Evolutionary conservation across 345 rosid species (phyloP).

Genomic region (Boechera retrofracta): DNA sequence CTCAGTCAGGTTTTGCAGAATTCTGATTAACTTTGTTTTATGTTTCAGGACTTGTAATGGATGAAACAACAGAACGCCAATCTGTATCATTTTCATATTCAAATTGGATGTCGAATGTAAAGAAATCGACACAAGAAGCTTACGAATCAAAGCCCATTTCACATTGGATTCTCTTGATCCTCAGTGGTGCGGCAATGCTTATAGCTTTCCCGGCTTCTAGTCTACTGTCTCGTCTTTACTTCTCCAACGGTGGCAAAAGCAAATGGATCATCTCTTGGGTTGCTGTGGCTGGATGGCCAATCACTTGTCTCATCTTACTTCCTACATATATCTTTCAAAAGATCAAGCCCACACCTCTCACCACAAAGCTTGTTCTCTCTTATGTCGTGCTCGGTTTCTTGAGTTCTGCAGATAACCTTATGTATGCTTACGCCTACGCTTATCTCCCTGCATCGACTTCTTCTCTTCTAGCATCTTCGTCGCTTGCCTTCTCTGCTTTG

Average conservation of each 20-base stretch:
- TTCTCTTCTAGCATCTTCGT: slow-evolving; percentile 79
- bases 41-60: slow-evolving; percentile 41
- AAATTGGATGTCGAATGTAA: slow-evolving; percentile 43
- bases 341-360: slow-evolving; percentile 65
- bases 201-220: slow-evolving; percentile 84
- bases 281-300: slow-evolving; percentile 87
- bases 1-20: not conserved
- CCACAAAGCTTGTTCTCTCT: slow-evolving; percentile 56
- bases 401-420: slow-evolving; percentile 80
- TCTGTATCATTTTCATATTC: slow-evolving; percentile 43
- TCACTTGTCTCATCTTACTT: slow-evolving; percentile 62
- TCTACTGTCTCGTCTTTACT: slow-evolving; percentile 75
- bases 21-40: not conserved
- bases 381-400: slow-evolving; percentile 67
- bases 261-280: slow-evolving; percentile 96
- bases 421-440: slow-evolving; percentile 89
- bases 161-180: slow-evolving; percentile 73
- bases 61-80: slow-evolving; percentile 31
- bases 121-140: slow-evolving; percentile 50
- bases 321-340: slow-evolving; percentile 57
- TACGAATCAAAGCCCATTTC: slow-evolving; percentile 68
- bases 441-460: slow-evolving; percentile 93
- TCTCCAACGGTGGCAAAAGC: slow-evolving; percentile 76
- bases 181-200: slow-evolving; percentile 64
- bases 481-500: slow-evolving; percentile 71